Base-by-base conservation (phyloP, 306 rosid species). In the Quercus rubra region DNA sequence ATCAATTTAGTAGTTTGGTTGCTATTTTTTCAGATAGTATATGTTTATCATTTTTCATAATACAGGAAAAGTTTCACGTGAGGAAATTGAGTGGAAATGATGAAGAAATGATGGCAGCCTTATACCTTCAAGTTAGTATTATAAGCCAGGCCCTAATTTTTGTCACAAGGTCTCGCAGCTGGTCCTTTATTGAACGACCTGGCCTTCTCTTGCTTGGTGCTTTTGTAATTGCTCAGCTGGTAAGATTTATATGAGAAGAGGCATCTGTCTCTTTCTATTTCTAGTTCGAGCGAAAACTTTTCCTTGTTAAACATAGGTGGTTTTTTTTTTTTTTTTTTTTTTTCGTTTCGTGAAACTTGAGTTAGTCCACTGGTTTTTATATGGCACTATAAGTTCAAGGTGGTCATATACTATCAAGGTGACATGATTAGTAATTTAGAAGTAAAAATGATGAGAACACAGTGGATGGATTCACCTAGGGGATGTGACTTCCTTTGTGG, bases 91-190 rank as follows among this genome's bases (percentile, higher is more conserved):
- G 86, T 4, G 0, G 25, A 0, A 81, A 11, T 68, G 31, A 56
- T 5, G 21, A n/a, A 0, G 90, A 88, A 87, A 96, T 93, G 96
- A 96, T 93, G 99, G 97, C 99, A 56, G 99, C 99, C 4, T 78
- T 96, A 14, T 96, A 96, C 88, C 92, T 96, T 43, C 99, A 96
- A 96, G 99, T 96, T 81, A 96, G 99, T 87, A 96, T 96, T 80
- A 88, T 96, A 55, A 96, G 99, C 74, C 99, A 96, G 83, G 99
- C 99, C 51, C 86, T 96, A 27, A 96, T 96, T 80, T 96, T 96
- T 20, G 99, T 96, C 59, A 96, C 99, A 1, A 89, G 99, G 86
- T 96, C 99, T 43, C 98, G 98, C 59, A 88, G 99, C 88, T 96
- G 97, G 97, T 96, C 99, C 69, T 91, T 43, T 55, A 55, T 87